Evolutionary conservation across 352 stramenopile genomes (phyloP).

Genomic region (Globisporangium sylvaticum): DNA sequence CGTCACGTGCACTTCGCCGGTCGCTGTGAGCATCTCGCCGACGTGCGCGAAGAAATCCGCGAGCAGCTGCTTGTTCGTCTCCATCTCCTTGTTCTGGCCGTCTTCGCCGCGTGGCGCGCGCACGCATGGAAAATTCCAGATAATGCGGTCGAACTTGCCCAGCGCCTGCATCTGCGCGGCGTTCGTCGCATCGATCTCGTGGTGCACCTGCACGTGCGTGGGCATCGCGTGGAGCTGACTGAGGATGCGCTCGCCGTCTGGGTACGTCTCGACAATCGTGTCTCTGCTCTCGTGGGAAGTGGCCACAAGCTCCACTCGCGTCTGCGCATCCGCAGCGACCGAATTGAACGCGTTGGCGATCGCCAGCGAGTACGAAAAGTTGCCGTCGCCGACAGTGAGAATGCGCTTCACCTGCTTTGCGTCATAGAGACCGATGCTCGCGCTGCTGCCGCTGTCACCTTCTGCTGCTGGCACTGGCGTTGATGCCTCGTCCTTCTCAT

Average conservation of each 20-base stretch:
- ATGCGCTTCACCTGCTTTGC: slow-evolving; percentile 44
- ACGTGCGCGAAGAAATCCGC: slow-evolving; percentile 85
- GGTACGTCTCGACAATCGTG: slow-evolving; percentile 89
- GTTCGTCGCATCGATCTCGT: slow-evolving; percentile 91
- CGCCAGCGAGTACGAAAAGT: slow-evolving; percentile 94
- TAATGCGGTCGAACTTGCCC: slow-evolving; percentile 87
- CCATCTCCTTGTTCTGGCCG: slow-evolving; percentile 96
- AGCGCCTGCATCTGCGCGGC: slow-evolving; percentile 65
- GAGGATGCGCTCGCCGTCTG: slow-evolving; percentile 80
- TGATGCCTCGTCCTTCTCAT: slow-evolving; percentile 6
- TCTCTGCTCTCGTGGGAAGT: slow-evolving; percentile 91
- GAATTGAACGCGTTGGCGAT: slow-evolving; percentile 60
- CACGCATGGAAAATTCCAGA: slow-evolving; percentile 97
- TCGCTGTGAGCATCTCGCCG: slow-evolving; percentile 33
- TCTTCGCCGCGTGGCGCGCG: slow-evolving; percentile 88
- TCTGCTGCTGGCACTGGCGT: background rate
- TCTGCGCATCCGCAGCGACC: background rate
- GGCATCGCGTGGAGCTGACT: slow-evolving; percentile 51
- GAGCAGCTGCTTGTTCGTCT: slow-evolving; percentile 92
- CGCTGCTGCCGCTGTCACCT: background rate
- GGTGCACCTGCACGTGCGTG: slow-evolving; percentile 62
- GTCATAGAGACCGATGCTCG: slow-evolving; percentile 56
- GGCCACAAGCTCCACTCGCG: slow-evolving; percentile 60
- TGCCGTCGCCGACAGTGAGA: slow-evolving; percentile 93
- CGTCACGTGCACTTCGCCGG: slow-evolving; percentile 91